phyloP scores from a whole-genome alignment of 805 yeast species.

The Yamadazyma akitaensis region DNA sequence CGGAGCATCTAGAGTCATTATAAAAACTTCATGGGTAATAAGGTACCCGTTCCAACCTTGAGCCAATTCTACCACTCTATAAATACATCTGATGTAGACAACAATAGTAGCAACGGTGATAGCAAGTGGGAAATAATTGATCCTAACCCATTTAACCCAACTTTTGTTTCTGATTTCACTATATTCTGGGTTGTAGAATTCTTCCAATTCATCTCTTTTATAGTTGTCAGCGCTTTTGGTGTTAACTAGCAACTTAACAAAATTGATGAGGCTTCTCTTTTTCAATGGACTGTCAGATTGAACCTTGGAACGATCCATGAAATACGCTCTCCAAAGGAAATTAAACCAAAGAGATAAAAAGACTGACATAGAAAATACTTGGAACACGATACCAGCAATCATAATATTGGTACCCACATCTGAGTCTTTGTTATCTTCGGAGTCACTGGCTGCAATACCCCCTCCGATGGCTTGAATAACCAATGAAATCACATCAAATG shows the following conservation, averaged over 20 bases:
- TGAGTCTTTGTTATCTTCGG: slow-evolving; percentile 17
- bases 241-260: slow-evolving; percentile 24
- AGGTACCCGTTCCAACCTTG: slow-evolving; percentile 36
- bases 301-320: slow-evolving; percentile 15
- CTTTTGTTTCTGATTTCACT: slow-evolving; percentile 18
- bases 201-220: slow-evolving; percentile 22
- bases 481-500: slow-evolving; percentile 31
- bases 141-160: slow-evolving; percentile 12
- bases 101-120: slow-evolving; percentile 27
- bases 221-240: slow-evolving; percentile 18
- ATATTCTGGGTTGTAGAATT: slow-evolving; percentile 24
- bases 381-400: slow-evolving; percentile 38
- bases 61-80: slow-evolving; percentile 38
- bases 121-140: slow-evolving; percentile 27
- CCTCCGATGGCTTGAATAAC: slow-evolving; percentile 40
- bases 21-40: slow-evolving; percentile 31
- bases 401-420: slow-evolving; percentile 29
- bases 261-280: slow-evolving; percentile 19
- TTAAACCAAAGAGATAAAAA: slow-evolving; percentile 32
- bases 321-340: slow-evolving; percentile 27
- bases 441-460: slow-evolving; percentile 27
- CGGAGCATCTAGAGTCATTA: slow-evolving; percentile 35
- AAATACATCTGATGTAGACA: slow-evolving; percentile 31
- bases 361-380: slow-evolving; percentile 33
- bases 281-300: slow-evolving; percentile 9